Base-by-base conservation (phyloP, 2,329 filamentous ascomycete genomes). In the Colletotrichum sp. region DNA sequence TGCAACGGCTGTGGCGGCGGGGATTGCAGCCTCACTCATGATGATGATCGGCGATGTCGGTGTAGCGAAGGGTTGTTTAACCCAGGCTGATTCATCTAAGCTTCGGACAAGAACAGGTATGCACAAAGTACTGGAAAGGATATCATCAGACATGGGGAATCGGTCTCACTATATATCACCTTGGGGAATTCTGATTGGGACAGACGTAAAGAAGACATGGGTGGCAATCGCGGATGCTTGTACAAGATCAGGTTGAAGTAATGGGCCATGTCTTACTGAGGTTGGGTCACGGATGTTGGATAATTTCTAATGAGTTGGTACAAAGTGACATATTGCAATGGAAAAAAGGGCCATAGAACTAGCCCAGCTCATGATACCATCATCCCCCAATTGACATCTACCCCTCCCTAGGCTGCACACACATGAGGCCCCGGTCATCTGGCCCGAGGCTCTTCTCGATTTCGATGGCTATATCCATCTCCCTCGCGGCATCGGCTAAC, bases 381-480 rank as follows among this genome's bases (percentile, higher is more conserved):
- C 27, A 4, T 5, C 27, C 27, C 27, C 27, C 27, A 29, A 29
- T 29, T 29, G 27, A 29, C 27, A 29, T 15, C 38, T 47, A 47
- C n/a, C 4, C 15, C 15, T 47, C n/a, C 3, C n/a, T n/a, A n/a
- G 38, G 1, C 3, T 51, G 43, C 43, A 51, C 43, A n/a, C 11
- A 21, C 11, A 21, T 6, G 16, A n/a, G 3, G 5, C 16, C n/a
- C 5, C 11, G 4, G 8, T 8, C 16, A n/a, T 51, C 18, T 21
- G 4, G 5, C 1, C 18, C 5, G 4, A 8, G 2, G n/a, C 5
- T 2, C 43, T 21, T 6, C 3, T 51, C 18, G 8, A 6, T 33
- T 5, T 59, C 55, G 15, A 59, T 12, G 16, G 5, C 29, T 7
- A 59, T 59, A 5, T 33, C 29, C 12, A 27, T 29, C 9, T 59